Evolutionary conservation across 1,284 basidiomycete genomes (phyloP).

Genomic region (Heterobasidion parviporum): DNA sequence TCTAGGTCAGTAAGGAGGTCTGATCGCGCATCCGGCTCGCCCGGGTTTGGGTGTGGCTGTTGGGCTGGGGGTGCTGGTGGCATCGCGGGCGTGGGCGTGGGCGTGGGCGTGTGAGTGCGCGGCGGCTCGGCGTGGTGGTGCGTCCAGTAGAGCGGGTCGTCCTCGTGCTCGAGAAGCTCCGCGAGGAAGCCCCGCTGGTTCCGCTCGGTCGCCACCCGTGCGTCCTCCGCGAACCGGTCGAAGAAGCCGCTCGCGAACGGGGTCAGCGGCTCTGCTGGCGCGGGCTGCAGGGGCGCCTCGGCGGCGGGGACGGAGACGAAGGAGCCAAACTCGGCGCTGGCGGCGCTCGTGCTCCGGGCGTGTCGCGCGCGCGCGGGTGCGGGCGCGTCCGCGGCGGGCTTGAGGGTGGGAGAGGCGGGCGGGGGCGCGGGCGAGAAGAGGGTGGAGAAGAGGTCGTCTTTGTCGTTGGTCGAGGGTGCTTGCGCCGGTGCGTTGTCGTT

Average conservation of each 20-base stretch:
- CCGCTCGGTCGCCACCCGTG: slow-evolving; percentile 41
- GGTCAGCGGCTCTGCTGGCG: slow-evolving; percentile 2
- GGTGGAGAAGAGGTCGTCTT: slow-evolving; percentile 34
- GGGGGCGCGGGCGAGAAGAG: slow-evolving; percentile 38
- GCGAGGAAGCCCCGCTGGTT: slow-evolving; percentile 47
- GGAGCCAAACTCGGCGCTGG: slow-evolving; percentile 55
- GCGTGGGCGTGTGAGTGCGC: slow-evolving; percentile 11
- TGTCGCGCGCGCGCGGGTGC: slow-evolving; percentile 6
- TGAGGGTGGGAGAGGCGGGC: slow-evolving; percentile 24
- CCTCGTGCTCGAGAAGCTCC: slow-evolving; percentile 54
- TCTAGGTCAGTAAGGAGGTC: too few relatives aligned
- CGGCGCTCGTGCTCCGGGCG: slow-evolving; percentile 14
- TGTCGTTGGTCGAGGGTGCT: slow-evolving; percentile 12
- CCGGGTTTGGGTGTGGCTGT: background rate
- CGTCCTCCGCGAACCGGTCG: slow-evolving; percentile 45
- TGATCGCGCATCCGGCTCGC: background rate
- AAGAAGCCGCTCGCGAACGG: slow-evolving; percentile 38
- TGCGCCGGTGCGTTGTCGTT: background rate
- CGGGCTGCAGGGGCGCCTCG: slow-evolving; percentile 52
- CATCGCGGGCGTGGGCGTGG: slow-evolving; percentile 1
- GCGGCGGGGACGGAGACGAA: slow-evolving; percentile 56
- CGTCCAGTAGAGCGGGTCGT: slow-evolving; percentile 57
- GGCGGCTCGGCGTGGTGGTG: background rate
- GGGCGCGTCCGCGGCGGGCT: slow-evolving; percentile 2
- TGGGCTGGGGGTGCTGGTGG: slow-evolving; percentile 1